Conservation (phyloP, 2,329 filamentous ascomycete species). For the Cordyceps fumosorosea region DNA sequence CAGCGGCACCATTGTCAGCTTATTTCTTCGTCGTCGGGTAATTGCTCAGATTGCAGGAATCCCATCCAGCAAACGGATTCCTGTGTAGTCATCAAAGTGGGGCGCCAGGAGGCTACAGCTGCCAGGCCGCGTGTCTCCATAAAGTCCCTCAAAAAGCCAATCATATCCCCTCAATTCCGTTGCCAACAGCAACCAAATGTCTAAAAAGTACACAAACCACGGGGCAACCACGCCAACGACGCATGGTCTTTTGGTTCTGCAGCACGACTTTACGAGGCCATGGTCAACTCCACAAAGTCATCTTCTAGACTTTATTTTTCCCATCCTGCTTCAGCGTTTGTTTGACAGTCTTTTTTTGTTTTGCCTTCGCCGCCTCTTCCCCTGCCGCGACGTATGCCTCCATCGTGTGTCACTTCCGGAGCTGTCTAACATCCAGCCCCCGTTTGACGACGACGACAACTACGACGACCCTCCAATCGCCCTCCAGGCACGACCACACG, state of each 20-base stretch:
- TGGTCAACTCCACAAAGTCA: slow-evolving; percentile 6
- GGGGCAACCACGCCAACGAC: slow-evolving; percentile 11
- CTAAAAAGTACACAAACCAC: slow-evolving; percentile 31
- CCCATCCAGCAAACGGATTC: not conserved
- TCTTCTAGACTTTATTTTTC: slow-evolving; percentile 13
- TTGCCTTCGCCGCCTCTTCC: not conserved
- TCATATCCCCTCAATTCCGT: slow-evolving; percentile 13
- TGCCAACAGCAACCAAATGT: slow-evolving; percentile 26
- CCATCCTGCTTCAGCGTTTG: slow-evolving; percentile 7
- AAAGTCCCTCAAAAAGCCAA: not conserved
- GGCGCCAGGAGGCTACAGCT: not conserved
- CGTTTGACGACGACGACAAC: not conserved
- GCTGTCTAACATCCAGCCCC: slow-evolving; percentile 1
- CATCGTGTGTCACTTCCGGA: not conserved
- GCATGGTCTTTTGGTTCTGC: not conserved
- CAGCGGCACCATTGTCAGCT: slow-evolving; percentile 53
- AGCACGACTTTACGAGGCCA: not conserved
- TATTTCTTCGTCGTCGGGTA: not conserved
- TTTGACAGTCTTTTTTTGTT: slow-evolving; percentile 1
- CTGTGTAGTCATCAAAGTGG: slow-evolving; percentile 9
- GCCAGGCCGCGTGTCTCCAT: not conserved
- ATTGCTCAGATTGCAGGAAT: not conserved
- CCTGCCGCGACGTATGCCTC: slow-evolving; percentile 1
- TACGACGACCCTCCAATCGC: not conserved
- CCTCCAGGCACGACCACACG: too few species aligned